Evolutionary conservation across 2,329 filamentous ascomycete genomes (phyloP).

Genomic region (Cercospora beticola): DNA sequence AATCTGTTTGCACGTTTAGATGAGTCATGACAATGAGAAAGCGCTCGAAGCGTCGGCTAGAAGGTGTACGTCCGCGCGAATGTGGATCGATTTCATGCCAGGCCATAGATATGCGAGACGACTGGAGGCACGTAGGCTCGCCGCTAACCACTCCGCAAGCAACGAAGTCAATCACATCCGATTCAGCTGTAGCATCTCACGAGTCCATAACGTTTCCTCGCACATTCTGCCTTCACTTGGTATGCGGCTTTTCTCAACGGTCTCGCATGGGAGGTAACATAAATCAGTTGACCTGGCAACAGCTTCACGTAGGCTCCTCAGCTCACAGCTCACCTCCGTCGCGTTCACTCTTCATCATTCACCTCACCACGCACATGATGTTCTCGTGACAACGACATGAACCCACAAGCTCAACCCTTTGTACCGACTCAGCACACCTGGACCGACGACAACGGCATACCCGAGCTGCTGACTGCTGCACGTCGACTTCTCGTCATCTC

Average conservation of each 20-base stretch:
- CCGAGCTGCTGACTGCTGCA: background rate
- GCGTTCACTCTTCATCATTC: background rate
- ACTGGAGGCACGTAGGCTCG: background rate
- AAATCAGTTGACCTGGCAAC: constrained; percentile 1
- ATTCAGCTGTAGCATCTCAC: background rate
- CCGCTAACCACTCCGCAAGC: background rate
- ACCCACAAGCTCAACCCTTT: background rate
- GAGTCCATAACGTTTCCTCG: background rate
- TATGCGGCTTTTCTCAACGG: background rate
- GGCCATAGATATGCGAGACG: constrained; percentile 1
- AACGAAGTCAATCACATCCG: background rate
- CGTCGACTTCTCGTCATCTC: background rate
- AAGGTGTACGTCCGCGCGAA: background rate
- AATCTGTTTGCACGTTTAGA: background rate
- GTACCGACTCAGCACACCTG: background rate
- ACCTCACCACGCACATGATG: background rate
- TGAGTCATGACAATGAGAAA: background rate
- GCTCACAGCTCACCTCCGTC: background rate
- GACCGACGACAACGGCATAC: background rate
- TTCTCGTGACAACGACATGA: background rate
- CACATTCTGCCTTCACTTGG: background rate
- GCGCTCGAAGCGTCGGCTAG: background rate
- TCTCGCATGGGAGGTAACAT: background rate
- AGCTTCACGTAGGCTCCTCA: background rate
- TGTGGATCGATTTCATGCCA: background rate